Evolutionary conservation across 768 basidiomycete species (phyloP).

Genomic region (Russula sp.): DNA sequence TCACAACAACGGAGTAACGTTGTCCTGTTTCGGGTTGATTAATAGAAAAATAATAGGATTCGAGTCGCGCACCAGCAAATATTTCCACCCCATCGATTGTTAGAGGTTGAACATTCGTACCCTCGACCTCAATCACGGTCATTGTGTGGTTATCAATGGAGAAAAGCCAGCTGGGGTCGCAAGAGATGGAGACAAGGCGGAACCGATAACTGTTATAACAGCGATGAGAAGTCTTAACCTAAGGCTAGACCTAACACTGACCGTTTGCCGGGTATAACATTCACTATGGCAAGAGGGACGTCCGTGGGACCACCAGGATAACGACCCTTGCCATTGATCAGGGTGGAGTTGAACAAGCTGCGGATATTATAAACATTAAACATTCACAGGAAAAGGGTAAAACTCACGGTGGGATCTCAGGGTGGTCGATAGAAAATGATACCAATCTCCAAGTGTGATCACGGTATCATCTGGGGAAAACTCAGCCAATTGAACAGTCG

Average conservation of each 20-base stretch:
- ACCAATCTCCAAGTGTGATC: slow-evolving; percentile 48
- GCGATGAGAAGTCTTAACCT: not conserved
- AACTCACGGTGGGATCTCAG: slow-evolving; percentile 11
- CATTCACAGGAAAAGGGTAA: no score
- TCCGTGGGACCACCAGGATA: slow-evolving; percentile 32
- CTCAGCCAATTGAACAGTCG: not conserved
- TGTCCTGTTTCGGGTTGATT: slow-evolving; percentile 20
- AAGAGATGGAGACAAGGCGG: slow-evolving; percentile 29
- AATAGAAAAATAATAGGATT: not conserved
- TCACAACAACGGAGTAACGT: slow-evolving; percentile 35
- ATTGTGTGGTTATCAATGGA: slow-evolving; percentile 42
- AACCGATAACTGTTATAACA: slow-evolving; percentile 28
- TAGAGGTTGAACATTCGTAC: slow-evolving; percentile 37
- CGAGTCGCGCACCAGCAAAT: slow-evolving; percentile 38
- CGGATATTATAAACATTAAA: not conserved
- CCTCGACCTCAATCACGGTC: slow-evolving; percentile 45
- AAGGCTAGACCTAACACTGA: slow-evolving; percentile 1
- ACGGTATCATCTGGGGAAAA: slow-evolving; percentile 43
- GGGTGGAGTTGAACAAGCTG: slow-evolving; percentile 37
- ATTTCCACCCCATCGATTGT: slow-evolving; percentile 44
- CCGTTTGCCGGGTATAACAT: slow-evolving; percentile 22
- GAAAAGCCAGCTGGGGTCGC: slow-evolving; percentile 41
- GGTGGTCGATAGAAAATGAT: slow-evolving; percentile 27
- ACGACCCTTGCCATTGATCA: slow-evolving; percentile 53
- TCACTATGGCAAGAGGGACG: slow-evolving; percentile 26